phyloP scores from a whole-genome alignment of 345 rosid species.

The Pistacia atlantica region DNA sequence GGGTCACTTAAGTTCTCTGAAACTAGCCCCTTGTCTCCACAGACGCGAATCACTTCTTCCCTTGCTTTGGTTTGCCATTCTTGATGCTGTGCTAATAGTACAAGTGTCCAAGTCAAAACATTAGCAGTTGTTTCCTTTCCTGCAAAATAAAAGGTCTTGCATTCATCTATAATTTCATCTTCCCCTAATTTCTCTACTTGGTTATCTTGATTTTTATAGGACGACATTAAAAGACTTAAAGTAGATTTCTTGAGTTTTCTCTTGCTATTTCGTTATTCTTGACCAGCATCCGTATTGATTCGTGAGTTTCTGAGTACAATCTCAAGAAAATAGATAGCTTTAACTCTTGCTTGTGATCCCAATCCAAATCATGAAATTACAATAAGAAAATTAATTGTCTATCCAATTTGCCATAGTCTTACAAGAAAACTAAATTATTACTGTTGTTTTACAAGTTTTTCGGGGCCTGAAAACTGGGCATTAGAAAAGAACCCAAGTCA shows the following conservation, averaged over 20 bases:
- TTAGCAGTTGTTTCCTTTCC: conserved; percentile 81
- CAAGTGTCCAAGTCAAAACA: conserved; percentile 64
- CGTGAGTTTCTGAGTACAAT: conserved; percentile 59
- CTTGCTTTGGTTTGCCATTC: conserved; percentile 76
- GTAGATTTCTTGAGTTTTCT: conserved; percentile 52
- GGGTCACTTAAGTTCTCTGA: conserved; percentile 51
- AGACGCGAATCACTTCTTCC: conserved; percentile 56
- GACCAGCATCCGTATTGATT: conserved; percentile 51
- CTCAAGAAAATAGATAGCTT: not conserved
- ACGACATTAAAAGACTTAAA: conserved; percentile 50
- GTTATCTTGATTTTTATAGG: conserved; percentile 48
- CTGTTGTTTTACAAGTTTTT: no score
- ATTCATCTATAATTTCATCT: conserved; percentile 79
- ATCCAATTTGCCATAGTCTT: no score
- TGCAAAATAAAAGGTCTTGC: conserved; percentile 85
- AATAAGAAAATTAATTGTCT: no score
- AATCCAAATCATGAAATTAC: not conserved
- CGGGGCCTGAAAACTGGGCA: no score
- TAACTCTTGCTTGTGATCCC: not conserved
- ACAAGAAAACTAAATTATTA: no score
- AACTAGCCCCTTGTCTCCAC: conserved; percentile 31
- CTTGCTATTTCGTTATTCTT: conserved; percentile 28
- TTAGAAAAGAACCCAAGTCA: no score
- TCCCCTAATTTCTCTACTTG: conserved; percentile 56
- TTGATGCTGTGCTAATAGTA: conserved; percentile 65